phyloP scores from a whole-genome alignment of 768 basidiomycete species.

The Xanthoconium stramineum region DNA sequence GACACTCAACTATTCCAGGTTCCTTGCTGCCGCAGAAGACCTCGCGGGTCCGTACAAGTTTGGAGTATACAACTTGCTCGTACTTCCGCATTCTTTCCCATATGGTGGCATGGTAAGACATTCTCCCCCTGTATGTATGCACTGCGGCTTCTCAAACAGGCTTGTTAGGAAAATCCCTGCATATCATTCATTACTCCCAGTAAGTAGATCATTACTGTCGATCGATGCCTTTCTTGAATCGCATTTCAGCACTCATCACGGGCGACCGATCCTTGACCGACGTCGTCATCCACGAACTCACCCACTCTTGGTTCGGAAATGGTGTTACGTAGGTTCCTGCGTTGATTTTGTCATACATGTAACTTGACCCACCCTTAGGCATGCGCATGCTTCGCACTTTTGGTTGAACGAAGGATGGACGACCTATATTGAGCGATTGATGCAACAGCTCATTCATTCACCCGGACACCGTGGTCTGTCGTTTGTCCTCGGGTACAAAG shows the following conservation, averaged over 20 bases:
- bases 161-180: constrained; percentile 78
- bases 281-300: constrained; percentile 84
- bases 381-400: constrained; percentile 74
- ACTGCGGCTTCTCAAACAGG: neutral
- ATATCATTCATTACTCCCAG: constrained; percentile 87
- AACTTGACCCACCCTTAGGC: constrained; percentile 33
- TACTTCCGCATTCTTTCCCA: constrained; percentile 90
- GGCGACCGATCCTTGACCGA: constrained; percentile 86
- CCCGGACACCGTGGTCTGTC: constrained; percentile 77
- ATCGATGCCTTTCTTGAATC: neutral
- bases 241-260: constrained; percentile 63
- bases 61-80: constrained; percentile 84
- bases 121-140: neutral
- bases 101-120: constrained; percentile 78
- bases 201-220: constrained; percentile 29
- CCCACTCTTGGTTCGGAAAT: constrained; percentile 93
- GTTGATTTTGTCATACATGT: neutral
- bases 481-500: constrained; percentile 72
- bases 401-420: constrained; percentile 97
- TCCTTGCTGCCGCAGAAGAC: constrained; percentile 67
- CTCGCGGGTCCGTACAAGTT: constrained; percentile 76
- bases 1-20: constrained; percentile 40
- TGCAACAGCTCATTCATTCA: constrained; percentile 66
- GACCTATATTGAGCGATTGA: constrained; percentile 84
- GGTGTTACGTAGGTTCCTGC: constrained; percentile 63